These are phyloP conservation scores for Paulownia fortunei DNA, from an alignment of 257 asterid genomes.

Conservation along the genomic window DNA sequence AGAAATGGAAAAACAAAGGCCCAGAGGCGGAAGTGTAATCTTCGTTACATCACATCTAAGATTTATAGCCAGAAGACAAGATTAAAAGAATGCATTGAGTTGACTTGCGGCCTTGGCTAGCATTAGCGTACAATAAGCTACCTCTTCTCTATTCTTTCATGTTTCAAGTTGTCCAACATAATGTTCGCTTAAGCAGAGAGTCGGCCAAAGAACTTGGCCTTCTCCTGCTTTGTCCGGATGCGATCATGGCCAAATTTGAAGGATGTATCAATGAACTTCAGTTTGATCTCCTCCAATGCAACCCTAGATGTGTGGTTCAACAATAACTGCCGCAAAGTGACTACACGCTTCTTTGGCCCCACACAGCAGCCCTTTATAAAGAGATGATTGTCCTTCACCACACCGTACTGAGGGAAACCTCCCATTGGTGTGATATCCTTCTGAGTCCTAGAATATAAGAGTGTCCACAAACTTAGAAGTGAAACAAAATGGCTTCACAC, in stretches of 20 bases:
- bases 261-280: constrained; percentile 89
- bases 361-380: constrained; percentile 89
- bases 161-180: background rate
- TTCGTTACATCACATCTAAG: background rate
- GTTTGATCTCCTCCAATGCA: constrained; percentile 82
- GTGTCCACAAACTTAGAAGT: no score
- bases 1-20: no score
- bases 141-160: background rate
- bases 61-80: background rate
- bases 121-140: no score
- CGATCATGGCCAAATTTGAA: constrained; percentile 95
- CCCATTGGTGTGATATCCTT: constrained; percentile 95
- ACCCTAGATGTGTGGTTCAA: constrained; percentile 85
- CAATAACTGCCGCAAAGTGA: constrained; percentile 78
- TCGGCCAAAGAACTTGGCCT: constrained; percentile 68
- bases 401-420: constrained; percentile 92
- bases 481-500: background rate
- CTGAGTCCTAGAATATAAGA: constrained; percentile 66
- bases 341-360: constrained; percentile 91
- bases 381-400: constrained; percentile 80
- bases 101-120: no score
- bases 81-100: no score
- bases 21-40: no score
- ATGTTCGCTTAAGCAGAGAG: constrained; percentile 53
- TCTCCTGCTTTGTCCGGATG: constrained; percentile 82